Conservation (phyloP, 2,329 filamentous ascomycete species). For the Beauveria sp. region DNA sequence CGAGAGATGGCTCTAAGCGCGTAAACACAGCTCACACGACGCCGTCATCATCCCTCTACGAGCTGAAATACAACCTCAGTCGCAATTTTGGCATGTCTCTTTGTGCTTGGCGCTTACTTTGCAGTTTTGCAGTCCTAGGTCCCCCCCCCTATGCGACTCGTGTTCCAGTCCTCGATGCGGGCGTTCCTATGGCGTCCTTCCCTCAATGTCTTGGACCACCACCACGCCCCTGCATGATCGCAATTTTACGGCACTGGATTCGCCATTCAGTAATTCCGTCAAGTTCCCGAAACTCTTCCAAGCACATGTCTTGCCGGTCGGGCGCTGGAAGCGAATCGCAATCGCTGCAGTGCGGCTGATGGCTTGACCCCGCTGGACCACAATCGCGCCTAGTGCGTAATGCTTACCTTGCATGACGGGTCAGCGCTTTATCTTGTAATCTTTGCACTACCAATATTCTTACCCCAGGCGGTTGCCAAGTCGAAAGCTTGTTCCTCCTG, state of each 20-base stretch:
- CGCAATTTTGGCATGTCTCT: background rate
- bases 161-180: background rate
- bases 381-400: background rate
- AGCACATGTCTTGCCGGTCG: background rate
- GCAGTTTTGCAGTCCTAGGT: background rate
- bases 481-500: background rate
- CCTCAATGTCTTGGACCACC: background rate
- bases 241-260: background rate
- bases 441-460: background rate
- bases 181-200: background rate
- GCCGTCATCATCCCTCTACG: background rate
- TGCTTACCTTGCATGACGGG: slow-evolving; percentile 3
- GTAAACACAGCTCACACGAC: background rate
- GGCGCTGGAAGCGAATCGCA: background rate
- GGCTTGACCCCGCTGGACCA: background rate
- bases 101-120: background rate
- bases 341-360: background rate
- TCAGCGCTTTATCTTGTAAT: background rate
- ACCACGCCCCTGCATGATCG: background rate
- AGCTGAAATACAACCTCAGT: background rate
- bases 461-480: background rate
- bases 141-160: background rate
- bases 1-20: background rate
- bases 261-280: background rate
- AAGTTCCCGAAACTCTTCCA: background rate